Evolutionary conservation across 441 rosid species (phyloP).

Genomic region (Pelargonium australe): DNA sequence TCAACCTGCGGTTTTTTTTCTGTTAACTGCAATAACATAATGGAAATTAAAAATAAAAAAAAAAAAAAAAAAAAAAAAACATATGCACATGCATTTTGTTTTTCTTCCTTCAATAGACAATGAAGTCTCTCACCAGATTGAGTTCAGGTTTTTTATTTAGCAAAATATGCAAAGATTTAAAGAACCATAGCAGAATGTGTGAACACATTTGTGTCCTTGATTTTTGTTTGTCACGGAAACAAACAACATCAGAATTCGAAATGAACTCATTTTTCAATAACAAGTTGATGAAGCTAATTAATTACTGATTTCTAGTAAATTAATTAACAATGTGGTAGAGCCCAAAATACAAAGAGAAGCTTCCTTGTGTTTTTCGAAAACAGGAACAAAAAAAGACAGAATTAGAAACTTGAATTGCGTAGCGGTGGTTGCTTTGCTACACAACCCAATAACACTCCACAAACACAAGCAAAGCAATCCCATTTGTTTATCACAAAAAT

Average conservation of each 20-base stretch:
- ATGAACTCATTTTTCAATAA: not conserved
- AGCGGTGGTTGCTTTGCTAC: conserved; percentile 1
- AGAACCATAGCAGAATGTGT: too few relatives aligned
- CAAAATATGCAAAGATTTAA: too few relatives aligned
- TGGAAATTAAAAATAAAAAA: too few relatives aligned
- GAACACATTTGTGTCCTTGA: too few relatives aligned
- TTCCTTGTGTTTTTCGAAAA: not conserved
- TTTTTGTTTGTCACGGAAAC: not conserved
- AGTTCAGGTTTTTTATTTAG: too few relatives aligned
- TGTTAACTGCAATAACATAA: too few relatives aligned
- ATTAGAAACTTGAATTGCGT: not conserved
- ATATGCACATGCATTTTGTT: too few relatives aligned
- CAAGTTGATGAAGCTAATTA: not conserved
- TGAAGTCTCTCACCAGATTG: too few relatives aligned
- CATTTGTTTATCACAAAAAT: conserved; percentile 7
- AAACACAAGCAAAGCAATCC: conserved; percentile 6
- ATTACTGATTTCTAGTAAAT: not conserved
- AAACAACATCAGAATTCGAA: not conserved
- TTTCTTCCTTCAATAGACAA: too few relatives aligned
- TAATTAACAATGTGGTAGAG: too few relatives aligned
- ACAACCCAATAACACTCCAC: conserved; percentile 8
- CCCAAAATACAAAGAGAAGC: not conserved
- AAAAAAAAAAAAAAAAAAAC: too few relatives aligned
- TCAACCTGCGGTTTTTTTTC: too few relatives aligned
- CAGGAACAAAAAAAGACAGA: not conserved